These are phyloP conservation scores for Termitomyces sp. DNA, from an alignment of 768 basidiomycete species.

Conservation along the genomic window DNA sequence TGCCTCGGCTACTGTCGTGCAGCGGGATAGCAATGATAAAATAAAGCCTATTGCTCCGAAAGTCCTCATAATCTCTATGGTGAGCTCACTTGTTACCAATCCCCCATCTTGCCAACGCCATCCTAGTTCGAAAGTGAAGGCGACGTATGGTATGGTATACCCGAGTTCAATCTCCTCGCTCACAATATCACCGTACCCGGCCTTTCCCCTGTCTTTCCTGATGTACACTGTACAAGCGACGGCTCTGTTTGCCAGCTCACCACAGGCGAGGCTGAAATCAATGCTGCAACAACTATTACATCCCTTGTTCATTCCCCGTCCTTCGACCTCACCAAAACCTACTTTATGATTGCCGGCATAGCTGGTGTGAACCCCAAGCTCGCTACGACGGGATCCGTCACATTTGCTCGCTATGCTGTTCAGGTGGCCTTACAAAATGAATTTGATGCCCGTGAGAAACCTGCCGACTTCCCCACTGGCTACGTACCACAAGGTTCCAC, in stretches of 20 bases:
- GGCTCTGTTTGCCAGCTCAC: conserved; percentile 12
- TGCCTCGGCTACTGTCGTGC: conserved; percentile 5
- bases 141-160: conserved; percentile 14
- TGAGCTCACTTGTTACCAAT: neutral
- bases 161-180: conserved; percentile 13
- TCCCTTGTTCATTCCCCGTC: conserved; percentile 9
- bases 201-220: conserved; percentile 13
- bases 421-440: conserved; percentile 14
- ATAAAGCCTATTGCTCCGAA: conserved; percentile 3
- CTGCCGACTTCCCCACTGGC: conserved; percentile 10
- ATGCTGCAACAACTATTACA: conserved; percentile 15
- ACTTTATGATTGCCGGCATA: conserved; percentile 15
- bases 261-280: conserved; percentile 14
- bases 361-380: conserved; percentile 12
- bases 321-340: conserved; percentile 12
- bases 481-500: conserved; percentile 13
- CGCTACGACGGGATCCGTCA: conserved; percentile 12
- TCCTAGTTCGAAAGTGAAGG: conserved; percentile 13
- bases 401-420: conserved; percentile 14
- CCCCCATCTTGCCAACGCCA: neutral
- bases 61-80: conserved; percentile 16
- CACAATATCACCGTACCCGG: conserved; percentile 13
- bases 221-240: conserved; percentile 10
- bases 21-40: neutral
- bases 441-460: conserved; percentile 15